Base-by-base conservation (phyloP, 352 stramenopile genomes). In the Phytophthora cryptogea region DNA sequence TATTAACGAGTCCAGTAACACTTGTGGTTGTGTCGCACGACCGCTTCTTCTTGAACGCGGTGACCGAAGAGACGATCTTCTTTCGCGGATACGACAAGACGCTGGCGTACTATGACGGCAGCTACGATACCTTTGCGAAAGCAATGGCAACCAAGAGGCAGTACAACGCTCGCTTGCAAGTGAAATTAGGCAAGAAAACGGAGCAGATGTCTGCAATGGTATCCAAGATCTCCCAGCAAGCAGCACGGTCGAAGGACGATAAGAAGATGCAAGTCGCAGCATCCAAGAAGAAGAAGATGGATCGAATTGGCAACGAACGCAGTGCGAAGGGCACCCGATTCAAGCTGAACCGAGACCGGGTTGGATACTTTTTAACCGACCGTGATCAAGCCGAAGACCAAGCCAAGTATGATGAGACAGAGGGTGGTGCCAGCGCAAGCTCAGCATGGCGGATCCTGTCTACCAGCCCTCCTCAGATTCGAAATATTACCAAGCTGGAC, bases 11-110 rank as follows among this genome's bases (percentile, higher is more conserved):
- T 17, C 74, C 74, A 2, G 70, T 86, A 4, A 98, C 92, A 6
- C 66, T 97, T 11, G 76, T 97, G 6, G 64, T 98, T 11, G 92
- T 98, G 9, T 96, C 80, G 39, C 94, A 98, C 68, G 95, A 98
- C 61, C 81, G 94, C 6, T 86, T 84, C 41, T 98, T 98, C 66
- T 61, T 99, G 30, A 98, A 98, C 69, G 92, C 95, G 43, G 85
- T 98, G 17, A 68, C 67, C 1, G 67, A 83, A 32, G 66, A 82
- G 45, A 88, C 73, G 2, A 76, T 88, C 20, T 68, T 85, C 47
- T 83, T 88, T 53, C 74, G 76, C 9, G 74, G 66, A 1, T 78
- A 75, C 5, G 77, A 88, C 48, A 84, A 85, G 61, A 74, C 70
- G 17, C 59, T 88, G 4, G 76, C 58, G 36, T 88, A 88, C 49